phyloP scores from a whole-genome alignment of 164 flowering plant genomes.

The Aristolochia californica region DNA sequence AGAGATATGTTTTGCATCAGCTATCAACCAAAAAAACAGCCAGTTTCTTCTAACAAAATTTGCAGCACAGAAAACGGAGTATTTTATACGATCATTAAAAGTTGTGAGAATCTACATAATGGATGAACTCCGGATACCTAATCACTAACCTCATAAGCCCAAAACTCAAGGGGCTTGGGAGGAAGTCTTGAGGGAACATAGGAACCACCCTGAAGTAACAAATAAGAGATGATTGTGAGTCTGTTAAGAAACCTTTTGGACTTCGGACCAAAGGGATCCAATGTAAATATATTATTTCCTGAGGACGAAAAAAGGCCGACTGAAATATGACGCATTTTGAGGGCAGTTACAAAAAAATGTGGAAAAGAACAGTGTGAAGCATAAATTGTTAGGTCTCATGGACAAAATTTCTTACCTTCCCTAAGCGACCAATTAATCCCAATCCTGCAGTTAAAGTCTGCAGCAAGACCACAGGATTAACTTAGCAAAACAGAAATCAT shows the following conservation, averaged over 20 bases:
- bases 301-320: not conserved
- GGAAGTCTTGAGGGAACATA: conserved; percentile 74
- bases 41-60: too few relatives aligned
- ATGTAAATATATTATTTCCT: not conserved
- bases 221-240: not conserved
- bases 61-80: too few relatives aligned
- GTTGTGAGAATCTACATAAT: too few relatives aligned
- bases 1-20: not conserved
- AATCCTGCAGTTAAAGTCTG: conserved; percentile 89
- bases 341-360: not conserved
- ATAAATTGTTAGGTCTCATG: not conserved
- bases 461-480: conserved; percentile 12
- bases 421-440: conserved; percentile 91
- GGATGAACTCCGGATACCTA: too few relatives aligned
- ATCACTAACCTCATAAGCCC: conserved; percentile 89
- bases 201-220: conserved; percentile 50
- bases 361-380: not conserved
- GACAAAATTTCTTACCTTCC: conserved; percentile 40
- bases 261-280: too few relatives aligned
- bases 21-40: not conserved
- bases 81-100: too few relatives aligned
- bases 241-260: not conserved
- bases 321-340: not conserved
- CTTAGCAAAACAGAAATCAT: not conserved
- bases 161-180: conserved; percentile 74